Evolutionary conservation across 768 basidiomycete genomes (phyloP).

Genomic region (Tricholoma sp.): DNA sequence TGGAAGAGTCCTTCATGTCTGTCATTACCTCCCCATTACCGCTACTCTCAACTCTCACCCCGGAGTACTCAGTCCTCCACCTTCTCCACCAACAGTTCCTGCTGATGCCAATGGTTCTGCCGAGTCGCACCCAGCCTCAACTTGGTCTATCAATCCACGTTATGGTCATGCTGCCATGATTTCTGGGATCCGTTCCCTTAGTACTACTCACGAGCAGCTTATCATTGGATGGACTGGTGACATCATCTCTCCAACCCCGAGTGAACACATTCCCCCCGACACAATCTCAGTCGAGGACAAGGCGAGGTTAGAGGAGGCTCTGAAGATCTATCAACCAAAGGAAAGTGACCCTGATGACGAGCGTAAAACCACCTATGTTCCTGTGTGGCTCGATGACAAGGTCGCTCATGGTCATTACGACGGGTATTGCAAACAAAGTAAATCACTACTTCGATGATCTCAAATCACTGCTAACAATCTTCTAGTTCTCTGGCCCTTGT

Average conservation of each 20-base stretch:
- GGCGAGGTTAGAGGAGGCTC: conserved; percentile 57
- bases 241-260: conserved; percentile 48
- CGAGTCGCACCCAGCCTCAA: conserved; percentile 15
- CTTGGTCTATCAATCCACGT: conserved; percentile 75
- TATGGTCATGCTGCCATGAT: conserved; percentile 96
- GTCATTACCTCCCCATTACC: conserved; percentile 81
- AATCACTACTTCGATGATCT: conserved; percentile 26
- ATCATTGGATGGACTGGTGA: conserved; percentile 96
- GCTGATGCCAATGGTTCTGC: conserved; percentile 22
- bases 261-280: conserved; percentile 42
- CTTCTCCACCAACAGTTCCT: conserved; percentile 63
- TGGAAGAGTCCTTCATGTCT: conserved; percentile 88
- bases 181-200: conserved; percentile 83
- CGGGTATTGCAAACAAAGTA: conserved; percentile 96
- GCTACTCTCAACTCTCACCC: conserved; percentile 50
- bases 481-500: conserved; percentile 91
- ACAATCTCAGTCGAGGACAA: conserved; percentile 59
- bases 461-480: neutral
- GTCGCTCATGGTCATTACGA: conserved; percentile 94
- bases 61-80: conserved; percentile 67
- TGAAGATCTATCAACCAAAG: conserved; percentile 56
- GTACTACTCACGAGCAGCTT: conserved; percentile 82
- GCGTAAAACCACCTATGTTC: conserved; percentile 69
- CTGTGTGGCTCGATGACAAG: conserved; percentile 88
- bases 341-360: conserved; percentile 52